A percentile compares a stretch with the other conserved stretches of the same genome.
Evolutionary conservation across 2,329 filamentous ascomycete genomes (phyloP).

Genomic region (Shiraia sp.): DNA sequence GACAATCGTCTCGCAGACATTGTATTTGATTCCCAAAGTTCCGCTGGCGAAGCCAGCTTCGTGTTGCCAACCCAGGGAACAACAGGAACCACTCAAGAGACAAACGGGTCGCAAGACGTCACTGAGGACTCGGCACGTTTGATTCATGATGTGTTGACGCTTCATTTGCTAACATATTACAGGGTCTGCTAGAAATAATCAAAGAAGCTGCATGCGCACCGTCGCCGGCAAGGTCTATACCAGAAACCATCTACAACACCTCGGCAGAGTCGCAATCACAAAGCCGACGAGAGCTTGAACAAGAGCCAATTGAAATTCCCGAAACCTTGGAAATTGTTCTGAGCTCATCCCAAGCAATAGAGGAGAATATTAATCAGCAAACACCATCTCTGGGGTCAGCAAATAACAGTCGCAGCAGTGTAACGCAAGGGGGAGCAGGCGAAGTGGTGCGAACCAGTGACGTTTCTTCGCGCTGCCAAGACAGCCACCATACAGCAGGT

Average conservation of each 20-base stretch:
- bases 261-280: conserved; percentile 21
- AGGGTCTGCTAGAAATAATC: conserved; percentile 18
- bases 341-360: conserved; percentile 2
- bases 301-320: conserved; percentile 6
- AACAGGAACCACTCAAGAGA: conserved; percentile 9
- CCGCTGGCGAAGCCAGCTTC: conserved; percentile 25
- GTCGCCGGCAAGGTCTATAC: conserved; percentile 29
- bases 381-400: too few relatives aligned
- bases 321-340: conserved; percentile 8
- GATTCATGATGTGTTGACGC: background rate
- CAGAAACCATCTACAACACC: conserved; percentile 31
- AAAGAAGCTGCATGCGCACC: conserved; percentile 12
- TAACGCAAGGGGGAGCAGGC: too few relatives aligned
- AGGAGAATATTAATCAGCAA: background rate
- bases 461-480: conserved; percentile 1
- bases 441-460: too few relatives aligned
- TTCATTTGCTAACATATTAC: conserved; percentile 8
- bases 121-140: conserved; percentile 16
- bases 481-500: conserved; percentile 2
- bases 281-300: conserved; percentile 2
- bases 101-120: conserved; percentile 6
- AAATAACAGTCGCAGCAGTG: too few relatives aligned
- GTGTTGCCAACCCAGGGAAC: conserved; percentile 25
- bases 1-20: conserved; percentile 16
- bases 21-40: conserved; percentile 35